These are phyloP conservation scores for Globisporangium heterothallicum DNA, from an alignment of 352 stramenopile genomes.

Conservation along the genomic window DNA sequence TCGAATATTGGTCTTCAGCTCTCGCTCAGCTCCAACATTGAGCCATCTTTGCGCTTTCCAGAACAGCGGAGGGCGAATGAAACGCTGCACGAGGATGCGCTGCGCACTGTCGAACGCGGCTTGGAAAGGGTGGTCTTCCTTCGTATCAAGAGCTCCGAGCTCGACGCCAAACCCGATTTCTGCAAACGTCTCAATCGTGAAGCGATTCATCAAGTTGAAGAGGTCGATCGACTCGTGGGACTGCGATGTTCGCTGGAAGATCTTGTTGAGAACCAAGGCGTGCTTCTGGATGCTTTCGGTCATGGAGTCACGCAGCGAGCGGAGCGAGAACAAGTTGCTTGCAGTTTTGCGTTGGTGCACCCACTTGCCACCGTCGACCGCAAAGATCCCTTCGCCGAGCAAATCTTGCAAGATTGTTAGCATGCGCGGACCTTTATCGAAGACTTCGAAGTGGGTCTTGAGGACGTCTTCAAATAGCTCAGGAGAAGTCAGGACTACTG, in stretches of 20 bases:
- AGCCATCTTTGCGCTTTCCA: slow-evolving; percentile 40
- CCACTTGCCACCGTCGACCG: slow-evolving; percentile 50
- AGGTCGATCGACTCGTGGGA: slow-evolving; percentile 24
- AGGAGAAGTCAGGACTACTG: background rate
- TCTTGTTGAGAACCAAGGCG: slow-evolving; percentile 14
- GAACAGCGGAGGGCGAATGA: slow-evolving; percentile 27
- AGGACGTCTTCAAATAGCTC: slow-evolving; percentile 33
- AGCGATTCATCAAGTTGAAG: slow-evolving; percentile 27
- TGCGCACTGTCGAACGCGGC: slow-evolving; percentile 38
- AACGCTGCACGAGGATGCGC: slow-evolving; percentile 22
- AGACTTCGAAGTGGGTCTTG: slow-evolving; percentile 60
- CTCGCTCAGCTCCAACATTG: slow-evolving; percentile 25
- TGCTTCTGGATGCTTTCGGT: slow-evolving; percentile 22
- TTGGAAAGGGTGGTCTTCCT: slow-evolving; percentile 39
- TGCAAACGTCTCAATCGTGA: slow-evolving; percentile 58
- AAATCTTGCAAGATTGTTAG: slow-evolving; percentile 32
- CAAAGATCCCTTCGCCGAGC: slow-evolving; percentile 64
- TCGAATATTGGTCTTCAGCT: slow-evolving; percentile 24
- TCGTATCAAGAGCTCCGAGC: slow-evolving; percentile 22
- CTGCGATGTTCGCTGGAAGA: slow-evolving; percentile 15
- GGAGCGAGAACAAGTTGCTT: slow-evolving; percentile 76
- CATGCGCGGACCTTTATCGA: slow-evolving; percentile 46
- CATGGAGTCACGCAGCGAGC: slow-evolving; percentile 31
- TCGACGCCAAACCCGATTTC: slow-evolving; percentile 60
- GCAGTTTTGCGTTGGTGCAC: slow-evolving; percentile 66